phyloP scores from a whole-genome alignment of 2,329 filamentous ascomycete species.

The Aspergillus pseudoglaucus region DNA sequence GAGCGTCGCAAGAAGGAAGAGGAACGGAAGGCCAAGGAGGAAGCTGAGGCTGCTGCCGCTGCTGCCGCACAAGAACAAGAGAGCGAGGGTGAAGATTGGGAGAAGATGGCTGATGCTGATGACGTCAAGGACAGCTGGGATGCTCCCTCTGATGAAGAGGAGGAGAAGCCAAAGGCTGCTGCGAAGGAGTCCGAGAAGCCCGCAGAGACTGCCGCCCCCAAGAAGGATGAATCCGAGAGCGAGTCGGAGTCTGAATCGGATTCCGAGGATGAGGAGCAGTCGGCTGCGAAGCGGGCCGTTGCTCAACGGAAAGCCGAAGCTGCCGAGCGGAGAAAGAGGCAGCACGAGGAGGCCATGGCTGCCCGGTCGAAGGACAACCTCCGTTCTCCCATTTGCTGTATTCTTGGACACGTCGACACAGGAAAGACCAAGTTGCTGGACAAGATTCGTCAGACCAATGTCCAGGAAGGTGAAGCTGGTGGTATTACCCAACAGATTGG shows the following conservation, averaged over 20 bases:
- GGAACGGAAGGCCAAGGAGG: slow-evolving; percentile 68
- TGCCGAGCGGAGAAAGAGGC: slow-evolving; percentile 78
- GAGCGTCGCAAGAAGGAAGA: slow-evolving; percentile 60
- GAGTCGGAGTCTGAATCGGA: slow-evolving; percentile 41
- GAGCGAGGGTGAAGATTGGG: slow-evolving; percentile 69
- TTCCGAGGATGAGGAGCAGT: slow-evolving; percentile 62
- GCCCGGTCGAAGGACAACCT: slow-evolving; percentile 90
- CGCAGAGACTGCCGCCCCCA: slow-evolving; percentile 3
- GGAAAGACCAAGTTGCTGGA: slow-evolving; percentile 99
- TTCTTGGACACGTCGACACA: slow-evolving; percentile 98
- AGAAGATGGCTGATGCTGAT: slow-evolving; percentile 67
- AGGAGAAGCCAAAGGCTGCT: slow-evolving; percentile 58
- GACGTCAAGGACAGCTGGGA: slow-evolving; percentile 95
- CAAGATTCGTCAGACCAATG: slow-evolving; percentile 97
- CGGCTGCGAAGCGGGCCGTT: slow-evolving; percentile 66
- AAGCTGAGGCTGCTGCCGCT: slow-evolving; percentile 62
- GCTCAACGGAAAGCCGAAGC: slow-evolving; percentile 80
- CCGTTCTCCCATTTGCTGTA: slow-evolving; percentile 97
- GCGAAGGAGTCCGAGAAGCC: slow-evolving; percentile 21
- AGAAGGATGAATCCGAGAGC: slow-evolving; percentile 17
- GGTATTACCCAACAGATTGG: slow-evolving; percentile 99
- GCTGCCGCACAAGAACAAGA: slow-evolving; percentile 55
- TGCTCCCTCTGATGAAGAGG: slow-evolving; percentile 53
- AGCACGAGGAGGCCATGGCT: slow-evolving; percentile 84
- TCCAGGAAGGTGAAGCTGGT: slow-evolving; percentile 97